Evolutionary conservation across 169 alveolate genomes (phyloP).

Genomic region (Plasmodium falciparum): DNA sequence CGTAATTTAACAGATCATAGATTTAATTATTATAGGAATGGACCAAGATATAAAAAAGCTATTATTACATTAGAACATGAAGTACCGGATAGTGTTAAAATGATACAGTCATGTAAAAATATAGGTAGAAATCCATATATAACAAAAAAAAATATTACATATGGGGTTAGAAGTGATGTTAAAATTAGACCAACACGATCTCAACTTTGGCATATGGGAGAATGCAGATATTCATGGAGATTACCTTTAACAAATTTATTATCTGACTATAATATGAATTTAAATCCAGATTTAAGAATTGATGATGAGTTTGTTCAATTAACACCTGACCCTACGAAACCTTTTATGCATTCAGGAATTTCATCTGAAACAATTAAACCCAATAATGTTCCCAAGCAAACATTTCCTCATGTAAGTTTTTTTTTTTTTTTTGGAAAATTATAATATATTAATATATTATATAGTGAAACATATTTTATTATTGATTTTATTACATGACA

Average conservation of each 20-base stretch:
- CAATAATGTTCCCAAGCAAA: constrained; percentile 48
- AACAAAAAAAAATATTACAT: constrained; percentile 87
- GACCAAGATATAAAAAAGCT: constrained; percentile 92
- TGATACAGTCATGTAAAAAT: constrained; percentile 87
- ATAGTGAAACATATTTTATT: no score
- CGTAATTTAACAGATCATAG: constrained; percentile 81
- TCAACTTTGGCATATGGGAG: constrained; percentile 78
- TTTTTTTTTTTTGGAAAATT: background rate
- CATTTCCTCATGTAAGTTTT: constrained; percentile 52
- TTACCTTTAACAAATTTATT: constrained; percentile 84
- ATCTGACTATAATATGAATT: constrained; percentile 79
- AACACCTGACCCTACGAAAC: constrained; percentile 65
- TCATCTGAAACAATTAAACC: constrained; percentile 74
- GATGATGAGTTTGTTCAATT: constrained; percentile 67
- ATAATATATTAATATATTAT: background rate
- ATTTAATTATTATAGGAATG: constrained; percentile 87
- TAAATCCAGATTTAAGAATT: constrained; percentile 72
- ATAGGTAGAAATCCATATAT: constrained; percentile 88
- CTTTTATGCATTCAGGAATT: constrained; percentile 77
- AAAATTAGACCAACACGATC: constrained; percentile 79
- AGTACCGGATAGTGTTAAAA: constrained; percentile 90
- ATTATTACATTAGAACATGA: constrained; percentile 88
- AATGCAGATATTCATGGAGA: constrained; percentile 81
- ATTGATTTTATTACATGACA: background rate
- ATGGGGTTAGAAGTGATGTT: constrained; percentile 81